Evolutionary conservation across 2,329 filamentous ascomycete genomes (phyloP).

Genomic region (Fusarium tupiense): DNA sequence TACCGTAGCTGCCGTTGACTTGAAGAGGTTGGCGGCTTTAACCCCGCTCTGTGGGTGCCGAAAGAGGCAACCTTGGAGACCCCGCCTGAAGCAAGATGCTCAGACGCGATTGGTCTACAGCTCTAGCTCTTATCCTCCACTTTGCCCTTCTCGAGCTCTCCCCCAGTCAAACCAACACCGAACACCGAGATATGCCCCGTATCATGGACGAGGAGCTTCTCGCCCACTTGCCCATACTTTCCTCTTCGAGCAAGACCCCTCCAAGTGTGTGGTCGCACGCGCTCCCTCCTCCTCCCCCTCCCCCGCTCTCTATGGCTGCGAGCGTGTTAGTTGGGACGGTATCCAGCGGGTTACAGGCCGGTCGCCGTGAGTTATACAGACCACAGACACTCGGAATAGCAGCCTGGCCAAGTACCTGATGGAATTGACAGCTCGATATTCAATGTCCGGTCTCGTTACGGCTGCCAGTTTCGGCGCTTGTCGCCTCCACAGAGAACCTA

Average conservation of each 20-base stretch:
- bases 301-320: slow-evolving; percentile 22
- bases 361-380: slow-evolving; percentile 5
- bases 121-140: slow-evolving; percentile 12
- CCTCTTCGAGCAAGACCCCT: slow-evolving; percentile 36
- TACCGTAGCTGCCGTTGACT: slow-evolving; percentile 28
- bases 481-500: neutral
- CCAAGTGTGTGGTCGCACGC: slow-evolving; percentile 27
- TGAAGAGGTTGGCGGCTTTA: neutral
- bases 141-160: slow-evolving; percentile 15
- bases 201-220: slow-evolving; percentile 10
- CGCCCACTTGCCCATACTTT: slow-evolving; percentile 32
- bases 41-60: slow-evolving; percentile 24
- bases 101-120: slow-evolving; percentile 7
- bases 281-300: slow-evolving; percentile 6
- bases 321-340: slow-evolving; percentile 16
- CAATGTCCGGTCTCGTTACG: slow-evolving; percentile 9
- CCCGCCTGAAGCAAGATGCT: slow-evolving; percentile 10
- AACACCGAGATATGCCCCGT: slow-evolving; percentile 46
- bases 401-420: slow-evolving; percentile 6
- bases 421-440: neutral
- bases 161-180: slow-evolving; percentile 34
- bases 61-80: slow-evolving; percentile 18
- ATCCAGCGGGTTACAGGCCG: slow-evolving; percentile 29
- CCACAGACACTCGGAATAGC: neutral
- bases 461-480: slow-evolving; percentile 11